Evolutionary conservation across 2,329 filamentous ascomycete genomes (phyloP).

Genomic region (Pseudopyricularia javanii): DNA sequence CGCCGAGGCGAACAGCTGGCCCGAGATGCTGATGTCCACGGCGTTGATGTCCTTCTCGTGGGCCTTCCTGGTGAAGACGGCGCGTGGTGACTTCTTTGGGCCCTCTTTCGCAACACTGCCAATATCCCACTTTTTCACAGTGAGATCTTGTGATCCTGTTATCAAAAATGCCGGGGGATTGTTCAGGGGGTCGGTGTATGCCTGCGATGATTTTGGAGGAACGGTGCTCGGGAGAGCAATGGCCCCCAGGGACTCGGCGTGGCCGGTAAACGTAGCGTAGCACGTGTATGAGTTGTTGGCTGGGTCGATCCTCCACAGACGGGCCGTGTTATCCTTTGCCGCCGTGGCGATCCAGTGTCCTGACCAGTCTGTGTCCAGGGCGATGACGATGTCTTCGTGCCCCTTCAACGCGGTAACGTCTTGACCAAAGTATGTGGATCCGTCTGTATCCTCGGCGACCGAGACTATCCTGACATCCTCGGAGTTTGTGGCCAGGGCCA

Average conservation of each 20-base stretch:
- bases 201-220: constrained; percentile 57
- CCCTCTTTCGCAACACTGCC: constrained; percentile 36
- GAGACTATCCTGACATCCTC: constrained; percentile 87
- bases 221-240: constrained; percentile 65
- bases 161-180: constrained; percentile 76
- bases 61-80: constrained; percentile 80
- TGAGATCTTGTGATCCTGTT: constrained; percentile 91
- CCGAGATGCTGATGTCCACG: constrained; percentile 64
- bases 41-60: constrained; percentile 99
- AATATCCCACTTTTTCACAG: constrained; percentile 88
- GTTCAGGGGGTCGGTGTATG: constrained; percentile 59
- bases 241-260: constrained; percentile 87
- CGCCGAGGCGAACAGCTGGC: constrained; percentile 82
- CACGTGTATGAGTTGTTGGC: constrained; percentile 50
- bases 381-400: constrained; percentile 92
- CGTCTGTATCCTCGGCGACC: constrained; percentile 29
- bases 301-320: constrained; percentile 78
- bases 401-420: constrained; percentile 79
- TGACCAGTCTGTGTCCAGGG: constrained; percentile 89
- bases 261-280: constrained; percentile 59
- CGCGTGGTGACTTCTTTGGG: constrained; percentile 44
- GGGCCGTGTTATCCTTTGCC: constrained; percentile 91
- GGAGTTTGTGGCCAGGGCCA: constrained; percentile 89
- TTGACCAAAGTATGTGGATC: constrained; percentile 62
- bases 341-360: constrained; percentile 94